Conservation (phyloP, 2,329 filamentous ascomycete genomes). For the Alternaria triticimaculans region DNA sequence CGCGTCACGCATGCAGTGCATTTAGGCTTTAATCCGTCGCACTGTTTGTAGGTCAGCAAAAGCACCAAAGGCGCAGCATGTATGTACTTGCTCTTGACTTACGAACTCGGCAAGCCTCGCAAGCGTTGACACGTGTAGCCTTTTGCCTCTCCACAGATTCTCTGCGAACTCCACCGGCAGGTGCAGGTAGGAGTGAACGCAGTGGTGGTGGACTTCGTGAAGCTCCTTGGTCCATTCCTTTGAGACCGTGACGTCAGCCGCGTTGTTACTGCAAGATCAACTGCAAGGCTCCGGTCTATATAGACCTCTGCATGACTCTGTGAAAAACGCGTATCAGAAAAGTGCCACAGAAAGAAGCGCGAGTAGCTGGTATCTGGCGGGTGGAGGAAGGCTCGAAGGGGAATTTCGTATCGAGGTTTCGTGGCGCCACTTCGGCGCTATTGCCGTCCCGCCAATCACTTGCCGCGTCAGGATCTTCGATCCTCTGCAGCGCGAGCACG, state of each 20-base stretch:
- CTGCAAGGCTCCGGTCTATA: neutral
- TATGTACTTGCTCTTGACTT: conserved; percentile 16
- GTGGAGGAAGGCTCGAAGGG: neutral
- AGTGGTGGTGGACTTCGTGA: conserved; percentile 1
- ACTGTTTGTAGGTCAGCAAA: conserved; percentile 8
- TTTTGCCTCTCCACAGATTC: neutral
- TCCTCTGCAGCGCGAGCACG: neutral
- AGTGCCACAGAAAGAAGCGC: neutral
- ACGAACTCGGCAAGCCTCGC: conserved; percentile 15
- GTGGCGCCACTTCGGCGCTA: conserved; percentile 1
- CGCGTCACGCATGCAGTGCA: conserved; percentile 12
- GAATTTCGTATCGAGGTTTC: conserved; percentile 3
- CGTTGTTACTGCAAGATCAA: neutral
- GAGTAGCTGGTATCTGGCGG: neutral
- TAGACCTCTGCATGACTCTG: neutral
- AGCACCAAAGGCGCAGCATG: neutral
- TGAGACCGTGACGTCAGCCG: neutral
- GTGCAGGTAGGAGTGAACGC: conserved; percentile 9
- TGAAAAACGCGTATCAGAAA: neutral
- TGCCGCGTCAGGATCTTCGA: neutral
- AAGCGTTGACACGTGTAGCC: conserved; percentile 4
- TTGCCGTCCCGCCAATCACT: neutral
- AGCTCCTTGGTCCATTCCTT: conserved; percentile 2
- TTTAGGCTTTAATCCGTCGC: conserved; percentile 9
- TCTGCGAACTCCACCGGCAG: neutral